Conservation (phyloP, 441 rosid genomes). For the Theobroma grandiflorum region DNA sequence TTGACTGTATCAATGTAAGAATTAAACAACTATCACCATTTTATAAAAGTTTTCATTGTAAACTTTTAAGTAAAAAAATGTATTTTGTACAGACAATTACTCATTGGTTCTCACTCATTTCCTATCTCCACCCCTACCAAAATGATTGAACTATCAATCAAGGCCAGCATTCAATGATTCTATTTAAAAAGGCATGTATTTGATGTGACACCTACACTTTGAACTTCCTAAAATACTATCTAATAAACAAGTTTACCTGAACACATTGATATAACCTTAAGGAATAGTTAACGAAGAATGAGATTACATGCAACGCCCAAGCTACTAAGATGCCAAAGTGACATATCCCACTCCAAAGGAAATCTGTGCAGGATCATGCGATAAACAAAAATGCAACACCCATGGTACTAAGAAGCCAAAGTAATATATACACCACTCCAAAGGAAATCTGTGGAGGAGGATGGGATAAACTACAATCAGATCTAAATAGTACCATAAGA, state of each 20-base stretch:
- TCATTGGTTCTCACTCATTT: not conserved
- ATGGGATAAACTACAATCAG: not conserved
- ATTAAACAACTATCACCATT: not conserved
- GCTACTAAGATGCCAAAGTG: not conserved
- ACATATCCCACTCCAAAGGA: constrained; percentile 4
- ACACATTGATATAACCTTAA: not conserved
- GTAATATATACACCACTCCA: not conserved
- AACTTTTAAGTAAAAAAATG: not conserved
- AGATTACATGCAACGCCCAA: not conserved
- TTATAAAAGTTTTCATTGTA: not conserved
- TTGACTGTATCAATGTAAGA: not conserved
- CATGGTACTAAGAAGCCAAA: not conserved
- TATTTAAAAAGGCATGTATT: not conserved
- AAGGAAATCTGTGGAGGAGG: not conserved
- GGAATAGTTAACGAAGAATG: not conserved
- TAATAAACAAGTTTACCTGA: not conserved
- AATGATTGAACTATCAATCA: constrained; percentile 6
- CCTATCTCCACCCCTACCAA: not conserved
- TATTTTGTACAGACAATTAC: not conserved
- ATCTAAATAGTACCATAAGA: not conserved
- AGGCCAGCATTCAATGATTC: not conserved
- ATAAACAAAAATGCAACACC: not conserved
- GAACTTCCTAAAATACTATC: not conserved
- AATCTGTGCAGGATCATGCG: not conserved
- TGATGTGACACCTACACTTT: not conserved